These are phyloP conservation scores for Cercospora sp. DNA, from an alignment of 2,329 filamentous ascomycete genomes.

Conservation along the genomic window DNA sequence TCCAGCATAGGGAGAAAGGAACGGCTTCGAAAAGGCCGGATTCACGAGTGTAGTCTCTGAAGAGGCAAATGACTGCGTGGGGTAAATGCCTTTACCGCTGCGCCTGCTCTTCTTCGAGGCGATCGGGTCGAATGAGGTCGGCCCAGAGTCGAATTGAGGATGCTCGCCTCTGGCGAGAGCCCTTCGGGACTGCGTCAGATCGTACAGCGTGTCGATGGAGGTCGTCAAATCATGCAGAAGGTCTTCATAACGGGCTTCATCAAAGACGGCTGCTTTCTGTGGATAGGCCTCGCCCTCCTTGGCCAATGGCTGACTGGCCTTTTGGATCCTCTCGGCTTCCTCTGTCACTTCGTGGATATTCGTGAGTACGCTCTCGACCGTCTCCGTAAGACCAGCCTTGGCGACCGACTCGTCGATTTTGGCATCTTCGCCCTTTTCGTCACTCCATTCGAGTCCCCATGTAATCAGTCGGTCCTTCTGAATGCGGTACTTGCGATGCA, in stretches of 20 bases:
- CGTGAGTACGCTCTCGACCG: slow-evolving; percentile 75
- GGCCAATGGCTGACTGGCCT: slow-evolving; percentile 36
- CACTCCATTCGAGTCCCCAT: slow-evolving; percentile 81
- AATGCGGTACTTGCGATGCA: slow-evolving; percentile 76
- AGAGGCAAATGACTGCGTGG: slow-evolving; percentile 37
- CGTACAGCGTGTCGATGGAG: slow-evolving; percentile 77
- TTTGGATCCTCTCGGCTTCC: slow-evolving; percentile 72
- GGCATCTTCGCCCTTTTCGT: slow-evolving; percentile 64
- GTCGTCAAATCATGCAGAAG: slow-evolving; percentile 72
- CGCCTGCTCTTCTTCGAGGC: slow-evolving; percentile 20
- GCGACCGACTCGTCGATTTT: slow-evolving; percentile 72
- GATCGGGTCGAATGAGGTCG: neutral
- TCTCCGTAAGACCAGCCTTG: slow-evolving; percentile 69
- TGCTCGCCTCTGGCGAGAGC: slow-evolving; percentile 43
- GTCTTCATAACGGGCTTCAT: slow-evolving; percentile 73
- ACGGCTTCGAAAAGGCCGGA: slow-evolving; percentile 34
- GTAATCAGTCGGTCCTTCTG: slow-evolving; percentile 77
- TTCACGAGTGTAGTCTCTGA: slow-evolving; percentile 50
- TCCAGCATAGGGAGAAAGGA: slow-evolving; percentile 38
- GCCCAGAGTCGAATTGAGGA: slow-evolving; percentile 34
- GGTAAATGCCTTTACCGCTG: slow-evolving; percentile 19
- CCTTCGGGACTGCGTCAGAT: slow-evolving; percentile 67
- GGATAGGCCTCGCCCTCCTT: slow-evolving; percentile 39
- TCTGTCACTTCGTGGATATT: slow-evolving; percentile 79
- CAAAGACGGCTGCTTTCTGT: slow-evolving; percentile 53